These are phyloP conservation scores for Cinchona pubescens DNA, from an alignment of 257 asterid species.

Conservation along the genomic window DNA sequence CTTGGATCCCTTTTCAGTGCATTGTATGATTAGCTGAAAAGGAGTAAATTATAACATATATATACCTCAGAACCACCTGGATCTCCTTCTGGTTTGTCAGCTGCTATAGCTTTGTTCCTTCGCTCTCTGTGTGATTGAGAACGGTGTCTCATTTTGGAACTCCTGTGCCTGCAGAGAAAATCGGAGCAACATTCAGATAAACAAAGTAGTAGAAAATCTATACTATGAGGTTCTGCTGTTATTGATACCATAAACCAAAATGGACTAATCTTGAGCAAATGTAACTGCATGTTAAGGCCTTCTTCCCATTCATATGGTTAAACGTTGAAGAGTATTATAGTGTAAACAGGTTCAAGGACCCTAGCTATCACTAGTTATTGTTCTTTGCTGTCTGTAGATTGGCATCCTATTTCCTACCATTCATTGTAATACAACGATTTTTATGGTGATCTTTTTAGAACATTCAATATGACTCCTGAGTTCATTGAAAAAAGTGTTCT, in stretches of 20 bases:
- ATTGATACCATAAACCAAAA: background rate
- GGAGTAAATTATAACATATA: background rate
- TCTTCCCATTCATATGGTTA: background rate
- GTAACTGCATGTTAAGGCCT: background rate
- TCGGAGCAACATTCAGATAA: background rate
- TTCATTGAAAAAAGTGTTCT: background rate
- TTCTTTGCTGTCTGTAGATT: background rate
- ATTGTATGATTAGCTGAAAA: background rate
- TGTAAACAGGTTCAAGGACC: background rate
- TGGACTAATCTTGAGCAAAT: background rate
- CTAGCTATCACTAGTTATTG: background rate
- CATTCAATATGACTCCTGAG: background rate
- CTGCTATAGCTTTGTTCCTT: constrained; percentile 31
- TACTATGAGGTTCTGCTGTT: background rate
- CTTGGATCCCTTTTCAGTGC: background rate
- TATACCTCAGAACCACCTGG: constrained; percentile 34
- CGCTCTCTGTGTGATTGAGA: constrained; percentile 48
- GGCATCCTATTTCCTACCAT: background rate
- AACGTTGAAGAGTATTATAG: background rate
- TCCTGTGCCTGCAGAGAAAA: constrained; percentile 36
- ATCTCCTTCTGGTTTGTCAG: constrained; percentile 34
- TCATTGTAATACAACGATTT: background rate
- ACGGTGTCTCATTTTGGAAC: constrained; percentile 38
- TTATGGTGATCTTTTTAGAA: background rate
- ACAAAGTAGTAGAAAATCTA: background rate